phyloP scores from a whole-genome alignment of 495 filamentous ascomycete species.

The Xylaria scruposa region DNA sequence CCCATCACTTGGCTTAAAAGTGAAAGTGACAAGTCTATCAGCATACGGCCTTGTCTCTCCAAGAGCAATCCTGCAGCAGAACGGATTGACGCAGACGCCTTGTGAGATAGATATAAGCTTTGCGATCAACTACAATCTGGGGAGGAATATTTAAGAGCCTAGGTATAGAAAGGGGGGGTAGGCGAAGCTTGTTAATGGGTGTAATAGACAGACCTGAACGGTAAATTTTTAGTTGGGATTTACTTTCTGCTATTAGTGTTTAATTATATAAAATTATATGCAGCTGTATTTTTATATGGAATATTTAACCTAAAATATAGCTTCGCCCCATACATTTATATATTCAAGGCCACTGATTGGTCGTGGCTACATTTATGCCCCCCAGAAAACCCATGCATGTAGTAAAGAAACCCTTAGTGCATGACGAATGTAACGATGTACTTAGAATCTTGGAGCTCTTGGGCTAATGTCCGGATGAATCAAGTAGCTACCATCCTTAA shows the following conservation, averaged over 20 bases:
- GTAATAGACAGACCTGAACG: background rate
- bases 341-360: background rate
- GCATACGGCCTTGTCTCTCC: background rate
- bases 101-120: background rate
- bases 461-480: slow-evolving; percentile 18
- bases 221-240: slow-evolving; percentile 8
- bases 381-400: too few species aligned
- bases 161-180: background rate
- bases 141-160: background rate
- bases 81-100: background rate
- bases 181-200: background rate
- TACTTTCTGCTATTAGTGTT: slow-evolving; percentile 14
- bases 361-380: too few species aligned
- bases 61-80: background rate
- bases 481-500: too few species aligned
- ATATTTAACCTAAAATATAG: background rate
- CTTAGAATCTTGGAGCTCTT: background rate
- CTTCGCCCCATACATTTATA: background rate
- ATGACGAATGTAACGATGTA: background rate
- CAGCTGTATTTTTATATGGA: slow-evolving; percentile 14
- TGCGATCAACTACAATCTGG: background rate
- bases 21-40: too few species aligned
- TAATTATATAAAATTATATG: slow-evolving; percentile 14
- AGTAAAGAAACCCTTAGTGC: background rate
- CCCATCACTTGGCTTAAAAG: too few species aligned